phyloP scores from a whole-genome alignment of 1,139 yeast genomes.

The Debaryomyces sp. region DNA sequence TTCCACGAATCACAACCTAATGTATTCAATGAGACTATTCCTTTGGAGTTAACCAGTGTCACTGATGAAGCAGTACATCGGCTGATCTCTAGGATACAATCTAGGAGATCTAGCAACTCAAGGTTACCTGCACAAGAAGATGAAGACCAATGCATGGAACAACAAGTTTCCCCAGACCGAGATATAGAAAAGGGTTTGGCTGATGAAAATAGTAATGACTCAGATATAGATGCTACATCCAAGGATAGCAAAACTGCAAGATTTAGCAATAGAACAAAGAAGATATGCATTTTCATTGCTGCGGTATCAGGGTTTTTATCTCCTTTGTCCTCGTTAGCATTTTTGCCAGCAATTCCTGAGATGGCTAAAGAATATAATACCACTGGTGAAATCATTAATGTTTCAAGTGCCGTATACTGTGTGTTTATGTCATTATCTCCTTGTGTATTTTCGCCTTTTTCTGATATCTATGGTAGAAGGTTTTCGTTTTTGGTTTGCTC shows the following conservation, averaged over 20 bases:
- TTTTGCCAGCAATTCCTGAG: constrained; percentile 53
- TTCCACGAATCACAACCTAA: neutral
- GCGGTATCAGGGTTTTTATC: constrained; percentile 37
- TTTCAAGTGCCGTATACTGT: constrained; percentile 53
- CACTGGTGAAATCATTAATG: constrained; percentile 46
- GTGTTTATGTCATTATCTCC: constrained; percentile 55
- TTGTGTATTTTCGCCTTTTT: constrained; percentile 48
- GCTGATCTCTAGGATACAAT: constrained; percentile 19
- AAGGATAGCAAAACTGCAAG: neutral
- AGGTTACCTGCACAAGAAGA: neutral
- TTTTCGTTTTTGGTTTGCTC: constrained; percentile 42
- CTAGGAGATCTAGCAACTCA: constrained; percentile 14
- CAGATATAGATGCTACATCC: neutral
- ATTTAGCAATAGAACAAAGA: neutral
- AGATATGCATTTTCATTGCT: constrained; percentile 10
- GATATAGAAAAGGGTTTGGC: neutral
- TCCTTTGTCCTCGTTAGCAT: constrained; percentile 45
- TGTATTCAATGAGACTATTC: constrained; percentile 15
- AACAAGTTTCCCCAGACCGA: constrained; percentile 1
- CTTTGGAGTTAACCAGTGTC: constrained; percentile 17
- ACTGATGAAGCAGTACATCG: constrained; percentile 23
- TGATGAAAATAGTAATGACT: neutral
- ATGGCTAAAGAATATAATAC: constrained; percentile 48
- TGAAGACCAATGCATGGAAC: neutral
- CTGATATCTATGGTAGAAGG: constrained; percentile 53